Percentiles rank a stretch among this genome's conserved stretches.
Evolutionary conservation across 768 basidiomycete genomes (phyloP).

Genomic region (Fomitopsis serialis): DNA sequence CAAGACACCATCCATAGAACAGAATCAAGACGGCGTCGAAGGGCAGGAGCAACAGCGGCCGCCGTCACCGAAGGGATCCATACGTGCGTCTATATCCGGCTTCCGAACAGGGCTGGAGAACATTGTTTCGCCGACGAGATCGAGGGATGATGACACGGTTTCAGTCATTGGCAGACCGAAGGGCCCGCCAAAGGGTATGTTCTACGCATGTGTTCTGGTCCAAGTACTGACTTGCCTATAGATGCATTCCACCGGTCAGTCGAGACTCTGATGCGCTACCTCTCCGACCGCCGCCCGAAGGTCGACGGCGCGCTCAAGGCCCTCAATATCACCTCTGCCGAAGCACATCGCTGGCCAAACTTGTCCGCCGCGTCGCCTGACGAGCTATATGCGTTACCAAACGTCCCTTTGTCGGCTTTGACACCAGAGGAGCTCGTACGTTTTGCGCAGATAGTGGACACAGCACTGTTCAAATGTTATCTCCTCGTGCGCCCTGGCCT

Average conservation of each 20-base stretch:
- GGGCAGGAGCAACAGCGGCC: conserved; percentile 14
- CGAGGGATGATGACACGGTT: conserved; percentile 53
- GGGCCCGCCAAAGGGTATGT: conserved; percentile 23
- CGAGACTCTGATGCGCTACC: conserved; percentile 84
- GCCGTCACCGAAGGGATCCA: conserved; percentile 19
- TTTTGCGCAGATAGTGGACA: conserved; percentile 92
- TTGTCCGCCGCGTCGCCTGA: conserved; percentile 69
- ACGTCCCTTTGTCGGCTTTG: conserved; percentile 62
- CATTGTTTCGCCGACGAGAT: conserved; percentile 32
- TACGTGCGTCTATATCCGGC: conserved; percentile 33
- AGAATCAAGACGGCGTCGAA: conserved; percentile 10
- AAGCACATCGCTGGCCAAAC: conserved; percentile 61
- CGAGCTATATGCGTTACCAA: conserved; percentile 76
- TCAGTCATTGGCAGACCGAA: conserved; percentile 40
- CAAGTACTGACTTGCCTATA: conserved; percentile 13
- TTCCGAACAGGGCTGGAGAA: conserved; percentile 53
- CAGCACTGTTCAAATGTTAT: conserved; percentile 91
- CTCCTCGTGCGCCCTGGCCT: conserved; percentile 75
- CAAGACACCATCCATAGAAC: not conserved
- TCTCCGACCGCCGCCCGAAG: conserved; percentile 87
- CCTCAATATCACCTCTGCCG: conserved; percentile 62
- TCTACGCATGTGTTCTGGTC: not conserved
- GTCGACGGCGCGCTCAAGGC: conserved; percentile 69
- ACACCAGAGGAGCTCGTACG: conserved; percentile 82
- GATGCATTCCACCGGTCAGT: conserved; percentile 67